Evolutionary conservation across 1,284 basidiomycete genomes (phyloP), one percentile per base, ranked within the genome.

Genomic region (Inonotus hispidus): DNA sequence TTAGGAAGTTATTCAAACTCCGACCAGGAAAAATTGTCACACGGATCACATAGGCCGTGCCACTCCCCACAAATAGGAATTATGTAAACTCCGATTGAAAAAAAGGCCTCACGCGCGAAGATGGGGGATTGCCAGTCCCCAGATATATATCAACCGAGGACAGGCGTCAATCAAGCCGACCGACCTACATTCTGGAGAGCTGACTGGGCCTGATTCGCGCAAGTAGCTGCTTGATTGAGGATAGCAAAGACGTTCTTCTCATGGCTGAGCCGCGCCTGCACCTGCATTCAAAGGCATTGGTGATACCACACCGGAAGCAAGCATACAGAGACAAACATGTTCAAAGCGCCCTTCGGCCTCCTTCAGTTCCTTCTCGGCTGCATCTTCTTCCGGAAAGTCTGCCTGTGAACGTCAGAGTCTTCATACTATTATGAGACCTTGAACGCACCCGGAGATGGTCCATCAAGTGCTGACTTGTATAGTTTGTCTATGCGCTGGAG

Each of bases 301-400:
- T 10, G 23, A 27, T 38, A 16, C 23, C 21, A 35, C 35, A 43
- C 5, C 32, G 21, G 39, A 38, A 35, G 39, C n/a, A 32, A 43
- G 25, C 14, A 29, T 23, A 32, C 8, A 32, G 50, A 45, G 32
- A n/a, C 61, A 37, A 3, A 61, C 62, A 21, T 61, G 19, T 32
- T 57, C 59, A 49, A 41, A 61, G 41, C 53, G 49, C 41, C 19
- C 13, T 45, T 62, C 60, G 13, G 60, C 60, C 29, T 39, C 56
- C n/a, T 35, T 23, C 7, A 62, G 41, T 13, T 62, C 60, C 7
- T 57, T 50, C 37, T 63, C 62, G 1, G 62, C 62, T 23, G 59
- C 54, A 47, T 63, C 62, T 55, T 63, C 62, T 35, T 63, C 59
- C 13, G 62, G 62, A 38, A 63, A 63, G 32, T 63, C 62, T 63